Evolutionary conservation across 768 basidiomycete species (phyloP), one percentile per base, ranked within the genome.

Genomic region (Boletus rubropictus): DNA sequence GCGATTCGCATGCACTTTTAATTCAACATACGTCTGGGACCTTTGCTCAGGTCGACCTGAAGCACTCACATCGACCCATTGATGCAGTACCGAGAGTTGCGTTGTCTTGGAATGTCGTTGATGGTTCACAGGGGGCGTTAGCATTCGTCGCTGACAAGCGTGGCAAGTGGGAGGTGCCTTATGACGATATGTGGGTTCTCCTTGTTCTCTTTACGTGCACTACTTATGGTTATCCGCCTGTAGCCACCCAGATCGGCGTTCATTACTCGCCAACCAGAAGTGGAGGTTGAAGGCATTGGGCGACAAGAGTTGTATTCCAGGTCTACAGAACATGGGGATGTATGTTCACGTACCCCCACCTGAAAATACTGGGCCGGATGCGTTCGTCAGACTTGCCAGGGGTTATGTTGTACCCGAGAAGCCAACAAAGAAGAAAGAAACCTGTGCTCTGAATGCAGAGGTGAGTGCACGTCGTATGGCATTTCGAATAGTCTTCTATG

Each of bases 31-130:
- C 75, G 1, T 88, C 82, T 22, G 89, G 89, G 15, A 74, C 80
- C 3, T 89, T 93, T 61, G 79, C 85, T 3, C 88, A 90, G 61
- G 69, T 89, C 21, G 90, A 93, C 57, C 63, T 91, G 22, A 73
- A 86, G 17, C 72, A 82, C 35, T 73, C 75, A 9, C 71, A 73
- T 46, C 80, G 76, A 38, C 84, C 87, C 1, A 63, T 89, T 7
- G 85, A 89, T 53, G 71, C 79, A 0, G 70, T 92, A 22, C 76
- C 84, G 14, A 76, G 86, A 7, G 71, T 75, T 1, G 74, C 84
- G 3, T 55, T 78, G 12, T 73, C 83, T 2, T 92, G 88, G 86
- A 79, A 82, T 24, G 74, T 41, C 1, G 48, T 53, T 27, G 46
- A 48, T 22, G 48, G 60, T 15, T 65, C 73, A 11, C 55, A 65